These are phyloP conservation scores for Aureobasidium sp. DNA, from an alignment of 2,329 filamentous ascomycete genomes.

Conservation along the genomic window DNA sequence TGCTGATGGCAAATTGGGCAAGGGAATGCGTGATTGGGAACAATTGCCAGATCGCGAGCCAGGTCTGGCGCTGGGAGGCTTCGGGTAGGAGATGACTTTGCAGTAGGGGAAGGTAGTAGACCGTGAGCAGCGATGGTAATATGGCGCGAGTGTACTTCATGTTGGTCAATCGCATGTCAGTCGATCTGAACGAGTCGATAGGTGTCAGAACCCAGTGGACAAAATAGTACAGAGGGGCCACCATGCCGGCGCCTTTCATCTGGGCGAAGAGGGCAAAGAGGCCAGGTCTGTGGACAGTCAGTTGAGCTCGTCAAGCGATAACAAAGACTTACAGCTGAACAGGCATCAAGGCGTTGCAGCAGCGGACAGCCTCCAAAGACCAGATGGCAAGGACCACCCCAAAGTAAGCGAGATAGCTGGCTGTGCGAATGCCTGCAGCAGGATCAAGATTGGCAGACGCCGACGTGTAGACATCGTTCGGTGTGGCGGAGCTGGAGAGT, in stretches of 20 bases:
- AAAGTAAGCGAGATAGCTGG: conserved; percentile 25
- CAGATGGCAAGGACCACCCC: conserved; percentile 26
- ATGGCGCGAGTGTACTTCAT: conserved; percentile 26
- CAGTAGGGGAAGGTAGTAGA: conserved; percentile 24
- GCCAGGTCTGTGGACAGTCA: conserved; percentile 18
- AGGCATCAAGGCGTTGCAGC: conserved; percentile 25
- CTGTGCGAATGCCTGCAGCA: conserved; percentile 18
- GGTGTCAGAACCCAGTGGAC: conserved; percentile 31
- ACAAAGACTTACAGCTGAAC: background rate
- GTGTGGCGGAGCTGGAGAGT: background rate
- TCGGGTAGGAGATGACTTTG: conserved; percentile 18
- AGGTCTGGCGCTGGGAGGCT: conserved; percentile 5
- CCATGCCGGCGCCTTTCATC: conserved; percentile 26
- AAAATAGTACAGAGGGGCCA: conserved; percentile 34
- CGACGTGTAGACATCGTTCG: background rate
- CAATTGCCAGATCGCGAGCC: conserved; percentile 15
- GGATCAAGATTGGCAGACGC: background rate
- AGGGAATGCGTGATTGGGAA: conserved; percentile 19
- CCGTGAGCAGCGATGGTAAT: conserved; percentile 24
- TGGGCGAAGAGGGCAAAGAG: conserved; percentile 27
- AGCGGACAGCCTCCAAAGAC: conserved; percentile 25
- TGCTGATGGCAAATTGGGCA: conserved; percentile 20
- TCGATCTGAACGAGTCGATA: conserved; percentile 28
- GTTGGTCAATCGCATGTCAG: conserved; percentile 30
- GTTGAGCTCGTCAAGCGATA: conserved; percentile 8